phyloP scores from a whole-genome alignment of 306 rosid species.

The Pyrus communis region DNA sequence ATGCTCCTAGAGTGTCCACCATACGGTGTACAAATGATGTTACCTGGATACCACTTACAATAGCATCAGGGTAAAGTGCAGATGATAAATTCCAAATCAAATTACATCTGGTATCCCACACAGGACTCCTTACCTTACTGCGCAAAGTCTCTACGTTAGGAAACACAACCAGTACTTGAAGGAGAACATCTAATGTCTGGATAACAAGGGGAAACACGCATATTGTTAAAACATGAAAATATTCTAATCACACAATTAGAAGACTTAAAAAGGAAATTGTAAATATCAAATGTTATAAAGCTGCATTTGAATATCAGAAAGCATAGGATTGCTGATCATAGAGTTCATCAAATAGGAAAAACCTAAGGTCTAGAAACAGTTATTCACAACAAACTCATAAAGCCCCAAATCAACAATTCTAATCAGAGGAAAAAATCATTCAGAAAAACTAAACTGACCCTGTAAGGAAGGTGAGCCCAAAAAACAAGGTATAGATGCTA shows the following conservation, averaged over 20 bases:
- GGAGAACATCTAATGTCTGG: conserved; percentile 90
- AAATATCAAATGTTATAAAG: background rate
- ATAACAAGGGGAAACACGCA: background rate
- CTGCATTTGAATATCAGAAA: background rate
- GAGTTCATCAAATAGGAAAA: background rate
- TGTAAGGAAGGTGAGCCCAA: background rate
- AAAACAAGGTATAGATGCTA: conserved; percentile 10
- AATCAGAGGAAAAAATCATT: background rate
- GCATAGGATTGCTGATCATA: background rate
- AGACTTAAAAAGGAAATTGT: background rate
- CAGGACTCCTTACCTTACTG: conserved; percentile 44
- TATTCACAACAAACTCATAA: background rate
- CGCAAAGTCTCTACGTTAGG: conserved; percentile 75
- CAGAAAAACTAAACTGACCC: background rate
- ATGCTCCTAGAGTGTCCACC: conserved; percentile 87
- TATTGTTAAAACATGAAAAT: background rate
- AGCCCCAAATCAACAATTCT: background rate
- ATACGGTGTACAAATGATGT: conserved; percentile 94
- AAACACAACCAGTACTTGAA: conserved; percentile 75
- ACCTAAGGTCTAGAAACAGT: background rate
- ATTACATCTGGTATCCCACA: conserved; percentile 1
- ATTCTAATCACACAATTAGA: background rate
- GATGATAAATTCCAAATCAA: background rate
- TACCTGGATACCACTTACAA: conserved; percentile 42
- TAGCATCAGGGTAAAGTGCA: conserved; percentile 19